These are phyloP conservation scores for Porphyrellus cyaneotinctus DNA, from an alignment of 768 basidiomycete species.

Conservation along the genomic window DNA sequence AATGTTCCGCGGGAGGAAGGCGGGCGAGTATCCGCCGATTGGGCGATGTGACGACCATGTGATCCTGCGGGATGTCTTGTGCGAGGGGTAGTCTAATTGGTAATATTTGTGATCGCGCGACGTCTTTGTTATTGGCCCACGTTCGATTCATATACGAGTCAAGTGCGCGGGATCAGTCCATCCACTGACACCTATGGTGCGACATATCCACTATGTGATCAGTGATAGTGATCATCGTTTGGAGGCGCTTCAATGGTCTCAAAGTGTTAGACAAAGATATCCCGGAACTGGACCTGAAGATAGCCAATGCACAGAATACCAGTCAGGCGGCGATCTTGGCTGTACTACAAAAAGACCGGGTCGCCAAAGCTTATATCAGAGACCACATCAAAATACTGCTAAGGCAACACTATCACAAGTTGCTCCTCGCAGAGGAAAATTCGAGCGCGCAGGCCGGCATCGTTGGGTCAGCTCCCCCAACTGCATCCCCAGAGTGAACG, in stretches of 20 bases:
- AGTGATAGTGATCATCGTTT: too few species aligned
- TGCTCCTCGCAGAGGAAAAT: constrained; percentile 6
- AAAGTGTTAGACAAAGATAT: constrained; percentile 17
- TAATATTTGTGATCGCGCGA: background rate
- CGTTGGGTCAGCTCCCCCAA: background rate
- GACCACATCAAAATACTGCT: constrained; percentile 16
- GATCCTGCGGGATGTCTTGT: background rate
- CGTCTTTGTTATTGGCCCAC: background rate
- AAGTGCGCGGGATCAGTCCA: background rate
- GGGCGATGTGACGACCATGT: background rate
- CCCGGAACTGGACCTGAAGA: constrained; percentile 8
- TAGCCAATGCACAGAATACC: constrained; percentile 12
- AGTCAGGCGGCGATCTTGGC: constrained; percentile 17
- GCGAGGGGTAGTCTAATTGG: too few species aligned
- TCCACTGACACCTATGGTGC: too few species aligned
- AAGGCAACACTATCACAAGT: constrained; percentile 15
- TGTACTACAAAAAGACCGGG: constrained; percentile 12
- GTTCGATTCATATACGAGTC: background rate
- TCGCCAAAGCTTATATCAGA: background rate
- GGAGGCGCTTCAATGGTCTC: too few species aligned
- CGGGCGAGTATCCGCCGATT: too few species aligned
- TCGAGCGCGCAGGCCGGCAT: constrained; percentile 5
- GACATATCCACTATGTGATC: too few species aligned
- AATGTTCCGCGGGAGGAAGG: too few species aligned
- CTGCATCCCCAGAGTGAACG: constrained; percentile 9